phyloP scores from a whole-genome alignment of 2,329 filamentous ascomycete species.

The Aspergillus fischeri region DNA sequence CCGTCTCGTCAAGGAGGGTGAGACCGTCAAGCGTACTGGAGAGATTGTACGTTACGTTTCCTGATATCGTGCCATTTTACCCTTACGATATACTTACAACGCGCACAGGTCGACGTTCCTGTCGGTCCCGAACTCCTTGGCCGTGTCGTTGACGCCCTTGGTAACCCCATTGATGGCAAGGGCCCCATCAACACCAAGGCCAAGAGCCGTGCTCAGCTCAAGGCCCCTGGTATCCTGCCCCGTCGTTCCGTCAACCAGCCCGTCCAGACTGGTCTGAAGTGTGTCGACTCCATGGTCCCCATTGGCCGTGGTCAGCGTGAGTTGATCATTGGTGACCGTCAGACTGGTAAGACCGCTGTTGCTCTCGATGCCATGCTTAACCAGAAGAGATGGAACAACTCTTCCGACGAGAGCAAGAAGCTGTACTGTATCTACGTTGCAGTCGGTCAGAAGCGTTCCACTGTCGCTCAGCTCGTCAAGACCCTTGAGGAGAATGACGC shows the following conservation, averaged over 20 bases:
- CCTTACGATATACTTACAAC: constrained; percentile 9
- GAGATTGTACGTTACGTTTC: constrained; percentile 73
- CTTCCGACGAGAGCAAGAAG: constrained; percentile 90
- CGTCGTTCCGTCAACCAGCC: constrained; percentile 97
- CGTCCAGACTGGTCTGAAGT: constrained; percentile 99
- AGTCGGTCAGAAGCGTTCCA: constrained; percentile 98
- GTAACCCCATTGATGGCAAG: constrained; percentile 99
- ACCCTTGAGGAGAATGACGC: constrained; percentile 99
- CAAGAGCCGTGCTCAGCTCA: constrained; percentile 95
- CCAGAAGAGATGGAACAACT: constrained; percentile 96
- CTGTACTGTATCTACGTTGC: constrained; percentile 99
- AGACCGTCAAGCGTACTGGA: constrained; percentile 99
- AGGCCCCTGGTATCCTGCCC: constrained; percentile 97
- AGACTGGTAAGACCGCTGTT: constrained; percentile 99
- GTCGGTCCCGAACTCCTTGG: constrained; percentile 90
- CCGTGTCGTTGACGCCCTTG: constrained; percentile 96
- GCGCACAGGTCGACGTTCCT: constrained; percentile 80
- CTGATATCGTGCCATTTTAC: background rate
- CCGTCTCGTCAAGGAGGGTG: constrained; percentile 98
- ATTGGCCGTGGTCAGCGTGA: constrained; percentile 99
- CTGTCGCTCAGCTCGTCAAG: constrained; percentile 98
- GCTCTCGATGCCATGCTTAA: constrained; percentile 97
- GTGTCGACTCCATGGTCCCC: constrained; percentile 98
- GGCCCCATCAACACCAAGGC: constrained; percentile 88
- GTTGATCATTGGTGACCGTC: constrained; percentile 99